Conservation (phyloP, 2,329 filamentous ascomycete genomes). For the Talaromyces sp. region DNA sequence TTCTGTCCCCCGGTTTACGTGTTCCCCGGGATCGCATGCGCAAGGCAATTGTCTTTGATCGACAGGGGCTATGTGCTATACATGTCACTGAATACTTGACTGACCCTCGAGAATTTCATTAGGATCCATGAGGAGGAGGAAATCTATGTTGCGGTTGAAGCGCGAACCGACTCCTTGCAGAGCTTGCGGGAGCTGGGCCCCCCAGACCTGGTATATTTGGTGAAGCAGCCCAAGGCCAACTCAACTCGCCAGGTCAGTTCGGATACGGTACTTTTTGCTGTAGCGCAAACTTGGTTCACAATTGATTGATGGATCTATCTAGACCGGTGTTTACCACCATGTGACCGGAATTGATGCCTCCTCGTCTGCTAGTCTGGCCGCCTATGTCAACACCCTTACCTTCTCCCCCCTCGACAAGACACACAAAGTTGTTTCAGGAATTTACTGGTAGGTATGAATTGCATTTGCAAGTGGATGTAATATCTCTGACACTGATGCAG, state of each 20-base stretch:
- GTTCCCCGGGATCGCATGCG: slow-evolving; percentile 29
- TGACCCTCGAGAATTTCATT: slow-evolving; percentile 21
- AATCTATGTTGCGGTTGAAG: slow-evolving; percentile 81
- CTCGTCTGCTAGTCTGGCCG: slow-evolving; percentile 92
- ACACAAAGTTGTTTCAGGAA: slow-evolving; percentile 87
- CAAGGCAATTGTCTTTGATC: slow-evolving; percentile 18
- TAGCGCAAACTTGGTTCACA: not conserved
- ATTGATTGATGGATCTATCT: slow-evolving; percentile 9
- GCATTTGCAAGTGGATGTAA: not conserved
- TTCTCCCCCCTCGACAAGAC: slow-evolving; percentile 83
- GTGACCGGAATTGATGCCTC: slow-evolving; percentile 96
- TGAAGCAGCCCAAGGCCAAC: slow-evolving; percentile 71
- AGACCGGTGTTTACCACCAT: slow-evolving; percentile 96
- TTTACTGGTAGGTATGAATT: slow-evolving; percentile 73
- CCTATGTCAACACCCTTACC: slow-evolving; percentile 97
- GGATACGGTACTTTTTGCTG: too few relatives aligned
- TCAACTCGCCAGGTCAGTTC: slow-evolving; percentile 57
- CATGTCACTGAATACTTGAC: slow-evolving; percentile 8
- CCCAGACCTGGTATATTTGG: slow-evolving; percentile 90
- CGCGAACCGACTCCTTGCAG: slow-evolving; percentile 84
- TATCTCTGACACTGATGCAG: slow-evolving; percentile 39
- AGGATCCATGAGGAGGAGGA: slow-evolving; percentile 94
- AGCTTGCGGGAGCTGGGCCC: slow-evolving; percentile 90
- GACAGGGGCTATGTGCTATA: slow-evolving; percentile 7
- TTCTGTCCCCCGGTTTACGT: slow-evolving; percentile 28